Base-by-base conservation (phyloP, 1,284 basidiomycete species). In the Apiotrichum akiyoshidainum region DNA sequence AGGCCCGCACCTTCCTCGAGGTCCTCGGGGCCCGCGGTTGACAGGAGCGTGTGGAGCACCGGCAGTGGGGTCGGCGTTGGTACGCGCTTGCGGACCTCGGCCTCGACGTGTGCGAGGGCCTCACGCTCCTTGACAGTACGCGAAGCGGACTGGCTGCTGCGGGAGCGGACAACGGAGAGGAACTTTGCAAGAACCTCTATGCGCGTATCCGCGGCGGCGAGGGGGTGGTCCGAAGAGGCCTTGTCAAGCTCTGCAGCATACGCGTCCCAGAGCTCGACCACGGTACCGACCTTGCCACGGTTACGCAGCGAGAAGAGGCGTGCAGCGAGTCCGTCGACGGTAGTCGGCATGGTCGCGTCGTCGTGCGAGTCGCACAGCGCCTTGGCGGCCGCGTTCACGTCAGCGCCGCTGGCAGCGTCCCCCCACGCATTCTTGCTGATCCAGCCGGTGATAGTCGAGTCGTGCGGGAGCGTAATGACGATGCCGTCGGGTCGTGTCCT, bases 41-140 rank as follows among this genome's bases (percentile, higher is more conserved):
- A 16, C 21, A 64, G 44, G 11, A 61, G 46, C 5, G 46, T 45
- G 17, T 61, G 55, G 8, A 64, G 48, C 5, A 68, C 56, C 0
- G 63, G 56, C n/a, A 67, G 22, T 1, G 67, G 65, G 17, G 55
- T 65, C 16, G 65, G 67, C 7, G 26, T 53, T 2, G 67, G 65
- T 0, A 65, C 39, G 4, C 51, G 55, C 14, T 48, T 26, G 31
- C 54, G 50, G 10, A 59, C 46, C 35, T 56, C 45, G 14, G 37
- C 45, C 40, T 58, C 57, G n/a, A 58, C 33, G n/a, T 55, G 22
- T 4, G 42, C 16, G 11, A 52, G 42, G 0, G 51, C 34, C 34
- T 34, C 52, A 22, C 51, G 51, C 41, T 54, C 57, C 9, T 44
- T 19, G 2, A 8, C 21, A 8, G 48, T 53, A 1, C 48, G 40